Conservation (phyloP, 192 early-diverging fungal genomes). For the Rhizophagus sp. region DNA sequence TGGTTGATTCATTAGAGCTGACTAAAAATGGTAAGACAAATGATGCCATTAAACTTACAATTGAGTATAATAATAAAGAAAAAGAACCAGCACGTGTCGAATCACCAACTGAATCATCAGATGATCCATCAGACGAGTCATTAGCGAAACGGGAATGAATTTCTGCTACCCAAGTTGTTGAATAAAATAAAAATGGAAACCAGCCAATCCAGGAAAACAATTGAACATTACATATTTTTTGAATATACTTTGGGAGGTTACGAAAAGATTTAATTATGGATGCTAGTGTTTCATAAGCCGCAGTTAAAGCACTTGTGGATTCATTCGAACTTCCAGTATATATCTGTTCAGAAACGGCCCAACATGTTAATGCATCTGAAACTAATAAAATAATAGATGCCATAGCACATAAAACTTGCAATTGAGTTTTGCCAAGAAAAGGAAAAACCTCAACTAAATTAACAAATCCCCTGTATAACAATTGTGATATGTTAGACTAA, state of each 20-base stretch:
- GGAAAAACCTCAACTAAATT: constrained; percentile 72
- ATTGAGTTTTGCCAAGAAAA: constrained; percentile 74
- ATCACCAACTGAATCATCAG: constrained; percentile 36
- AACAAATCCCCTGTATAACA: constrained; percentile 63
- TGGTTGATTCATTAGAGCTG: constrained; percentile 25
- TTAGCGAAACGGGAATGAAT: constrained; percentile 41
- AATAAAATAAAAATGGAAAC: constrained; percentile 93
- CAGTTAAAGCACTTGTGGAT: constrained; percentile 26
- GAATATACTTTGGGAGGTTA: constrained; percentile 70
- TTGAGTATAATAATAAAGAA: constrained; percentile 79
- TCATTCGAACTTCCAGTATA: constrained; percentile 31
- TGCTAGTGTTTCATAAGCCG: constrained; percentile 29
- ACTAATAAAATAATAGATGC: constrained; percentile 65
- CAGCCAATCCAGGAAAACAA: constrained; percentile 97
- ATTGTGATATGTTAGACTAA: neutral
- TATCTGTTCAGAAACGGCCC: constrained; percentile 54
- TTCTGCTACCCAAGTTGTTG: constrained; percentile 60
- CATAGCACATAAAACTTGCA: constrained; percentile 80
- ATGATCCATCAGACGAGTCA: constrained; percentile 24
- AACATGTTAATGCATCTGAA: constrained; percentile 72
- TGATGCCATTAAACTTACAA: constrained; percentile 68
- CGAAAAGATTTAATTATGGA: constrained; percentile 50
- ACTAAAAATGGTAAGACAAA: constrained; percentile 50
- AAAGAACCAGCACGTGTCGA: constrained; percentile 83
- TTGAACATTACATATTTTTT: constrained; percentile 85